Percentiles rank a stretch among this genome's conserved stretches.
Conservation (phyloP, 805 yeast genomes). For the Starmerella apicola region DNA sequence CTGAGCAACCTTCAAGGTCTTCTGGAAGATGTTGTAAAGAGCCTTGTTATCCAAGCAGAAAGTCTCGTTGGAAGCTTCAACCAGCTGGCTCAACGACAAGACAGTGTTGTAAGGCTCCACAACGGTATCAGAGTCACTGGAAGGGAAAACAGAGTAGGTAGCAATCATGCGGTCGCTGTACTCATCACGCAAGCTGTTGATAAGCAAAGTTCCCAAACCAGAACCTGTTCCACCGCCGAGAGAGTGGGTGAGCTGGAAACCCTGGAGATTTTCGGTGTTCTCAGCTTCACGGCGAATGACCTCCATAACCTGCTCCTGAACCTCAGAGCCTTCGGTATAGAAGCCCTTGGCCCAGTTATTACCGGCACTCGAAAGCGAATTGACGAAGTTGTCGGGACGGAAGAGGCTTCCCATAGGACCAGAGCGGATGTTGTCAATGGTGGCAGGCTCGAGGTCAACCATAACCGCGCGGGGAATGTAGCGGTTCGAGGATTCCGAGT, state of each 20-base stretch:
- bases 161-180: constrained; percentile 95
- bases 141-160: constrained; percentile 84
- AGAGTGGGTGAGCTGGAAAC: constrained; percentile 80
- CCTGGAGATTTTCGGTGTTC: constrained; percentile 83
- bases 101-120: constrained; percentile 94
- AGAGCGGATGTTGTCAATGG: constrained; percentile 71
- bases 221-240: constrained; percentile 93
- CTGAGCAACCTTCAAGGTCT: constrained; percentile 65
- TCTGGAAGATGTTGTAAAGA: constrained; percentile 75
- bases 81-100: constrained; percentile 78
- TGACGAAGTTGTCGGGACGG: constrained; percentile 84
- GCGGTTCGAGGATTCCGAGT: constrained; percentile 65
- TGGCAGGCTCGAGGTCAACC: constrained; percentile 90
- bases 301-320: constrained; percentile 80
- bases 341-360: constrained; percentile 97
- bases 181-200: constrained; percentile 79
- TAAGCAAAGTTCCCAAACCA: constrained; percentile 85
- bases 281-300: constrained; percentile 89
- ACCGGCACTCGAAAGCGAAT: constrained; percentile 87
- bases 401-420: constrained; percentile 75
- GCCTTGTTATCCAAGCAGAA: constrained; percentile 95
- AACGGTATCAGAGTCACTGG: constrained; percentile 85
- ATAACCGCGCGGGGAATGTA: constrained; percentile 89
- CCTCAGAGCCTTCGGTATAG: constrained; percentile 93
- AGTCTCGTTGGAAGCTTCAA: constrained; percentile 83